Conservation (phyloP, 371 early-diverging fungal genomes). For the Choanephora cucurbitarum region DNA sequence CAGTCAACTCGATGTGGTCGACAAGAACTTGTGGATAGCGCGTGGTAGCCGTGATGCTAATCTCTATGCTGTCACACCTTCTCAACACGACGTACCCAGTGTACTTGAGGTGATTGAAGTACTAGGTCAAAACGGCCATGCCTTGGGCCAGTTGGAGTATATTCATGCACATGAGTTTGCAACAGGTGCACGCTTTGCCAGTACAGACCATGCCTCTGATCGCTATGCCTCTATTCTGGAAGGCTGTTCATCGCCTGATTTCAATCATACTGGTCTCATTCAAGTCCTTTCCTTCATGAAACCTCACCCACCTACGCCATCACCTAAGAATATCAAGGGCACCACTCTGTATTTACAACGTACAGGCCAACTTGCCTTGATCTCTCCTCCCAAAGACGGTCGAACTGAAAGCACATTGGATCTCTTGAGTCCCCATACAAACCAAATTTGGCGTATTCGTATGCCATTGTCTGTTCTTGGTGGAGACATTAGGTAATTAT, state of each 20-base stretch:
- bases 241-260: slow-evolving; percentile 34
- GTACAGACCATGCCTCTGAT: slow-evolving; percentile 12
- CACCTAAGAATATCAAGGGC: slow-evolving; percentile 43
- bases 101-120: slow-evolving; percentile 39
- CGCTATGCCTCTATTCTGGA: slow-evolving; percentile 35
- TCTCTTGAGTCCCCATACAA: slow-evolving; percentile 55
- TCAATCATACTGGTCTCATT: slow-evolving; percentile 18
- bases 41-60: slow-evolving; percentile 55
- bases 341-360: slow-evolving; percentile 45
- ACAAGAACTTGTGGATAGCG: slow-evolving; percentile 59
- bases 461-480: slow-evolving; percentile 63
- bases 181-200: slow-evolving; percentile 26
- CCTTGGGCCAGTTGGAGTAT: slow-evolving; percentile 27
- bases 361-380: slow-evolving; percentile 61
- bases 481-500: slow-evolving; percentile 16
- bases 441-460: slow-evolving; percentile 62
- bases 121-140: slow-evolving; percentile 42
- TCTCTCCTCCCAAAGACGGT: slow-evolving; percentile 60
- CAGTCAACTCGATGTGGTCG: slow-evolving; percentile 51
- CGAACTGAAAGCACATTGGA: slow-evolving; percentile 66
- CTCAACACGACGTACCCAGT: slow-evolving; percentile 25
- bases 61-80: slow-evolving; percentile 39
- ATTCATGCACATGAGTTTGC: slow-evolving; percentile 30
- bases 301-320: slow-evolving; percentile 2
- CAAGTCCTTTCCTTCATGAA: slow-evolving; percentile 32